Conservation (phyloP, 2,329 filamentous ascomycete genomes). For the Lecanicillium sp. region DNA sequence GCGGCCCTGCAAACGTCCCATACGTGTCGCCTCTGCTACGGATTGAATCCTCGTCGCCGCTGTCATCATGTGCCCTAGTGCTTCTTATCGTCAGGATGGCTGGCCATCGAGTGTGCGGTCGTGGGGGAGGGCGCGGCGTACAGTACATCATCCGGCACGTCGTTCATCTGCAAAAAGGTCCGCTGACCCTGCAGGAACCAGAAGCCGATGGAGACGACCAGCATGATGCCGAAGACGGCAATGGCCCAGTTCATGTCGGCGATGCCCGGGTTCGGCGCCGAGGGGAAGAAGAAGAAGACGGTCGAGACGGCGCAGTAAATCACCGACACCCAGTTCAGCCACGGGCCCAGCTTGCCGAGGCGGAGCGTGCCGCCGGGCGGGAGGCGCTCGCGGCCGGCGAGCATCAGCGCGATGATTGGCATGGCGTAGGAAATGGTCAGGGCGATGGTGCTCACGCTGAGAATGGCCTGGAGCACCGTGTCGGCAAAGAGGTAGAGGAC, state of each 20-base stretch:
- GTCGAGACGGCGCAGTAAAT: constrained; percentile 47
- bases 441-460: constrained; percentile 51
- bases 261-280: constrained; percentile 35
- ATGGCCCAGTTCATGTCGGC: constrained; percentile 54
- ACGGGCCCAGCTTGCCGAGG: constrained; percentile 38
- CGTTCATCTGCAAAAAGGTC: constrained; percentile 22
- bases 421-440: constrained; percentile 45
- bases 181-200: constrained; percentile 43
- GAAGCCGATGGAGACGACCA: constrained; percentile 42
- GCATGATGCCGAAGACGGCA: constrained; percentile 50
- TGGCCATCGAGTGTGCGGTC: background rate
- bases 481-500: constrained; percentile 49
- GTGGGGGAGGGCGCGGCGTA: constrained; percentile 9
- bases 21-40: too few relatives aligned
- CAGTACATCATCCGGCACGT: constrained; percentile 17
- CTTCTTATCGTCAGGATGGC: constrained; percentile 11
- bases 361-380: constrained; percentile 38
- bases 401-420: constrained; percentile 42
- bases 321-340: constrained; percentile 43
- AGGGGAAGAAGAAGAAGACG: constrained; percentile 51
- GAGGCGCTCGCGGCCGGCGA: constrained; percentile 46
- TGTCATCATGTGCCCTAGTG: constrained; percentile 2
- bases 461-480: constrained; percentile 46
- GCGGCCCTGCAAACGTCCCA: constrained; percentile 1
- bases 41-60: too few relatives aligned